A percentile compares a stretch with the other conserved stretches of the same genome.
phyloP scores from a whole-genome alignment of 202 grass and related monocot species.

The Eragrostis tef region DNA sequence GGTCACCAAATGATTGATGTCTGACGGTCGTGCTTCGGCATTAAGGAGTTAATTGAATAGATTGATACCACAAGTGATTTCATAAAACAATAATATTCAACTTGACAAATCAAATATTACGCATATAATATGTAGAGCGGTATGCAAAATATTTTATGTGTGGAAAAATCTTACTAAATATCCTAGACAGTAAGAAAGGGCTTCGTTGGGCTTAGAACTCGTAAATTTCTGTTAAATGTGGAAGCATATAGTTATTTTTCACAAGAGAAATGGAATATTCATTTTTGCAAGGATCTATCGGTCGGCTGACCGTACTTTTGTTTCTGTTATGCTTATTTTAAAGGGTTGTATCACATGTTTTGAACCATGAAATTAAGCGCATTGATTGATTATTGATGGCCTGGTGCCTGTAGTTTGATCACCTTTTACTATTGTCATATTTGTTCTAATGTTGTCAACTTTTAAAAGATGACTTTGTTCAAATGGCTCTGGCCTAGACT shows the following conservation, averaged over 20 bases:
- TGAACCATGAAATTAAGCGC: slow-evolving; percentile 24
- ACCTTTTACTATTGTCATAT: slow-evolving; percentile 21
- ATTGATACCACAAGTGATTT: not conserved
- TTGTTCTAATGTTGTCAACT: not conserved
- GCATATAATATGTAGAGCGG: not conserved
- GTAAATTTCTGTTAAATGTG: slow-evolving; percentile 30
- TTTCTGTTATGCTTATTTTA: slow-evolving; percentile 27
- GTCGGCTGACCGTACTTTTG: not conserved
- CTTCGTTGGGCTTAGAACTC: slow-evolving; percentile 21
- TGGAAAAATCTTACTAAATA: slow-evolving; percentile 23
- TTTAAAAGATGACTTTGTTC: not conserved
- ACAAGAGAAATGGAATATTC: slow-evolving; percentile 31
- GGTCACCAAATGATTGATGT: slow-evolving; percentile 22
- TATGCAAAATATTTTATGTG: slow-evolving; percentile 16
- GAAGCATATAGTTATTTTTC: slow-evolving; percentile 24
- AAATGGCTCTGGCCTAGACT: slow-evolving; percentile 1
- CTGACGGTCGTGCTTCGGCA: not conserved
- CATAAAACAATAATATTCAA: slow-evolving; percentile 30
- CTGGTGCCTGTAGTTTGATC: slow-evolving; percentile 28
- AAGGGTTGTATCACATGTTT: slow-evolving; percentile 34
- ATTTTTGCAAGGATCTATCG: slow-evolving; percentile 29
- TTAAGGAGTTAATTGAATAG: slow-evolving; percentile 10
- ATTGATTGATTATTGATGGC: slow-evolving; percentile 17
- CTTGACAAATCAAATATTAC: not conserved
- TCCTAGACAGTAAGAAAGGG: slow-evolving; percentile 3